Conservation (phyloP, 2,329 filamentous ascomycete species). For the Orbilia quercus region DNA sequence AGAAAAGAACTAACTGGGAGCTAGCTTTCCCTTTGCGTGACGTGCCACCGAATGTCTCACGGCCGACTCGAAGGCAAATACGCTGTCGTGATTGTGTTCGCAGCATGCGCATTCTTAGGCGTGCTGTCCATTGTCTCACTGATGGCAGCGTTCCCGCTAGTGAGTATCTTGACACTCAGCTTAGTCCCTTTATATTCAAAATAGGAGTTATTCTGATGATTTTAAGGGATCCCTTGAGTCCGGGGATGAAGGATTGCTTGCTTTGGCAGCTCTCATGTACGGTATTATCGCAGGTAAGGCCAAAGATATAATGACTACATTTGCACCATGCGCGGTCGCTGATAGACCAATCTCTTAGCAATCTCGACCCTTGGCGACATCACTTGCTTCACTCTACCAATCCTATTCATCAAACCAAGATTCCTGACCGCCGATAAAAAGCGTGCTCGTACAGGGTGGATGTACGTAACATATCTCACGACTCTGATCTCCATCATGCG, state of each 20-base stretch:
- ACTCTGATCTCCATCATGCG: slow-evolving; percentile 31
- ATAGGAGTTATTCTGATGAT: slow-evolving; percentile 1
- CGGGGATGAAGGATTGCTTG: slow-evolving; percentile 10
- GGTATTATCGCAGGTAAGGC: slow-evolving; percentile 18
- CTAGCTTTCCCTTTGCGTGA: slow-evolving; percentile 44
- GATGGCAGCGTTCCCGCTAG: slow-evolving; percentile 27
- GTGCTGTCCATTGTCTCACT: slow-evolving; percentile 14
- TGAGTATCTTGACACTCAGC: not conserved
- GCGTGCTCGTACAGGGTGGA: slow-evolving; percentile 19
- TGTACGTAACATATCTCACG: slow-evolving; percentile 34
- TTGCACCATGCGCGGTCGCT: no score
- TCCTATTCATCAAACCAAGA: slow-evolving; percentile 27
- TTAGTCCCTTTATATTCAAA: not conserved
- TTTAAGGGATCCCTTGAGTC: slow-evolving; percentile 20
- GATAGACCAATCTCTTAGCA: slow-evolving; percentile 2
- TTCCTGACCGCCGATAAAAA: slow-evolving; percentile 7
- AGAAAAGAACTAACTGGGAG: not conserved
- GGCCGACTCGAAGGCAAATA: slow-evolving; percentile 30
- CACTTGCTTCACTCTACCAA: slow-evolving; percentile 28
- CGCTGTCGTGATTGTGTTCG: slow-evolving; percentile 8
- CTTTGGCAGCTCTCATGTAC: not conserved
- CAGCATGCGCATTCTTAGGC: slow-evolving; percentile 18
- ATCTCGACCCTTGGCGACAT: slow-evolving; percentile 34
- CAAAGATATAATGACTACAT: not conserved
- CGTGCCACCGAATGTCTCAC: slow-evolving; percentile 40